Conservation (phyloP, 345 rosid genomes). For the Litchi chinensis region DNA sequence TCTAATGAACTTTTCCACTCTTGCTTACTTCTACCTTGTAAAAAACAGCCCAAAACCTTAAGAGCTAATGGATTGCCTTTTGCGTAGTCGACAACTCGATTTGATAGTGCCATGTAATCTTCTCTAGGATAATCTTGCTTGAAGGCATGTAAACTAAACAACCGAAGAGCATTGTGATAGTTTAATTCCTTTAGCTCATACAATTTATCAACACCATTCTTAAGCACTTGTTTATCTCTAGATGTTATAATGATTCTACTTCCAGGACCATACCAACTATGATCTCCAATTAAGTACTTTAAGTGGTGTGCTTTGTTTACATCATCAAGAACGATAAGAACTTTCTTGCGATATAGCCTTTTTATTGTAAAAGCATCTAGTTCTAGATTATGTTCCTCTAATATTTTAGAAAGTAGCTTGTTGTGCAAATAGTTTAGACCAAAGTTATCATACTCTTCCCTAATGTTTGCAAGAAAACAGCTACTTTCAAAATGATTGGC, state of each 20-base stretch:
- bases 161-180: background rate
- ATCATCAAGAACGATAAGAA: slow-evolving; percentile 23
- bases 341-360: background rate
- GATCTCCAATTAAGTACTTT: background rate
- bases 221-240: background rate
- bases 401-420: slow-evolving; percentile 1
- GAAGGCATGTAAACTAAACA: slow-evolving; percentile 1
- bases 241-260: slow-evolving; percentile 19
- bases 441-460: slow-evolving; percentile 12
- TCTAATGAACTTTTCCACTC: background rate
- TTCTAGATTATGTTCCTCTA: background rate
- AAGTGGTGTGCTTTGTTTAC: background rate
- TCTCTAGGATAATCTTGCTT: background rate
- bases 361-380: background rate
- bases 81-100: background rate
- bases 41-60: background rate
- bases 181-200: background rate
- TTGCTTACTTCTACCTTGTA: background rate
- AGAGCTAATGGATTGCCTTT: slow-evolving; percentile 2
- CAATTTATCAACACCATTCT: background rate
- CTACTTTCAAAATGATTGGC: slow-evolving; percentile 25
- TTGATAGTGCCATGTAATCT: background rate
- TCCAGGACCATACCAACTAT: slow-evolving; percentile 14
- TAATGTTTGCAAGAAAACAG: slow-evolving; percentile 36
- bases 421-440: background rate